A percentile compares a stretch with the other conserved stretches of the same genome.
These are phyloP conservation scores for Lablab purpureus DNA, from an alignment of 306 rosid species.

Conservation along the genomic window DNA sequence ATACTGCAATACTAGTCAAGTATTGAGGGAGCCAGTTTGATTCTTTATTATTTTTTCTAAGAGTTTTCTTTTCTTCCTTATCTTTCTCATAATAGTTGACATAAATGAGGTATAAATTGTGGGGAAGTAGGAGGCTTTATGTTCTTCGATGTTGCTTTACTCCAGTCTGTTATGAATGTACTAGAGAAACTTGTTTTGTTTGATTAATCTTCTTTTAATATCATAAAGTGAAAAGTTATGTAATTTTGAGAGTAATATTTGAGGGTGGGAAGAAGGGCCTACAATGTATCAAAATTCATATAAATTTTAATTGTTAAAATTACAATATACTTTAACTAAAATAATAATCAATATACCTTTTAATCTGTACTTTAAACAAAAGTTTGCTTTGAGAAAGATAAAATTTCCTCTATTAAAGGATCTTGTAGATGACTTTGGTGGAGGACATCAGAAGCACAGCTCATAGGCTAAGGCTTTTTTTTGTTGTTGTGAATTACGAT, in stretches of 20 bases:
- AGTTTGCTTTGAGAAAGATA: not conserved
- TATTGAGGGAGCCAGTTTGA: constrained; percentile 54
- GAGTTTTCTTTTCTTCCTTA: constrained; percentile 44
- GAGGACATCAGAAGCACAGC: not conserved
- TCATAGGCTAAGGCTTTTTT: not conserved
- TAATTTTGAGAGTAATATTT: constrained; percentile 25
- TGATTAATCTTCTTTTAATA: constrained; percentile 45
- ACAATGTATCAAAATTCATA: not conserved
- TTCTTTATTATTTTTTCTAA: constrained; percentile 57
- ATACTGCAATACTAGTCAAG: constrained; percentile 39
- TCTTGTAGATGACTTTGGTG: not conserved
- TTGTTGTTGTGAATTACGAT: not conserved
- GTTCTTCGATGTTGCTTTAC: constrained; percentile 55
- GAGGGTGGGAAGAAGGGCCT: not conserved
- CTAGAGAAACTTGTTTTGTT: constrained; percentile 57
- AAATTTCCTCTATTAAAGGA: not conserved
- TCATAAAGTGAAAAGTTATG: constrained; percentile 39
- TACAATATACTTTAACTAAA: not conserved
- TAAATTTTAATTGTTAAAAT: not conserved
- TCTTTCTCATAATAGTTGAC: constrained; percentile 55
- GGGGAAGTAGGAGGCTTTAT: constrained; percentile 58
- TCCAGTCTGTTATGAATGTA: constrained; percentile 51
- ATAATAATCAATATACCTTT: not conserved
- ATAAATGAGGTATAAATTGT: constrained; percentile 50
- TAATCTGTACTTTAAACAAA: not conserved